A percentile compares a stretch with the other conserved stretches of the same genome.
phyloP scores from a whole-genome alignment of 202 grass and related monocot species.

The Bolboschoenoplectus hybrid region DNA sequence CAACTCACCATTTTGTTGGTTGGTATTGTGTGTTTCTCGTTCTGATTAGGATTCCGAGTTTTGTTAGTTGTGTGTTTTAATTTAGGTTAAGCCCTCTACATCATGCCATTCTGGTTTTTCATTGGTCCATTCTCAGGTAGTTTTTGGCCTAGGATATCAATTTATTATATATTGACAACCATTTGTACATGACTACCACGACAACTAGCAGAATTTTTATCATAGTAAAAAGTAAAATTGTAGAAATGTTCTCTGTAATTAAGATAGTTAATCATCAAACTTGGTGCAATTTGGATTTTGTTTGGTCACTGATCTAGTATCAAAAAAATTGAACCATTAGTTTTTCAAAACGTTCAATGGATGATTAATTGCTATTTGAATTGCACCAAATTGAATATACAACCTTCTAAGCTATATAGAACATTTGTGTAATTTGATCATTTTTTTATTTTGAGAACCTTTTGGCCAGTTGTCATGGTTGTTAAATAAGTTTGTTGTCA shows the following conservation, averaged over 20 bases:
- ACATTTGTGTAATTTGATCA: background rate
- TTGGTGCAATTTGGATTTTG: background rate
- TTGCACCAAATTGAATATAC: background rate
- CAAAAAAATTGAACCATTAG: background rate
- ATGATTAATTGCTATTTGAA: constrained; percentile 9
- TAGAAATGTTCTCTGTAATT: background rate
- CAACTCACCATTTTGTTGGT: background rate
- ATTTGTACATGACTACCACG: background rate
- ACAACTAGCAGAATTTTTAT: background rate
- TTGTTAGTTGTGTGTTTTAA: background rate
- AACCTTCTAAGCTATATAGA: background rate
- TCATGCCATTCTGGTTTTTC: background rate
- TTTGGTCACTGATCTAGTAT: background rate
- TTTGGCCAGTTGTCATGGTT: background rate
- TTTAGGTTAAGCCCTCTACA: background rate
- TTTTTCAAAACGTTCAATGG: background rate
- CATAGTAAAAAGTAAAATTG: background rate
- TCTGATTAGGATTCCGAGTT: background rate
- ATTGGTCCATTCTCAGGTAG: background rate
- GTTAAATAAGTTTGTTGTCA: background rate
- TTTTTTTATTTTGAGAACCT: background rate
- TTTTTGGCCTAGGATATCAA: background rate
- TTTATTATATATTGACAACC: constrained; percentile 7
- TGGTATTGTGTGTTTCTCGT: background rate
- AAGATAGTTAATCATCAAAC: background rate